phyloP scores from a whole-genome alignment of 352 stramenopile genomes.

The Pythium brassicae region DNA sequence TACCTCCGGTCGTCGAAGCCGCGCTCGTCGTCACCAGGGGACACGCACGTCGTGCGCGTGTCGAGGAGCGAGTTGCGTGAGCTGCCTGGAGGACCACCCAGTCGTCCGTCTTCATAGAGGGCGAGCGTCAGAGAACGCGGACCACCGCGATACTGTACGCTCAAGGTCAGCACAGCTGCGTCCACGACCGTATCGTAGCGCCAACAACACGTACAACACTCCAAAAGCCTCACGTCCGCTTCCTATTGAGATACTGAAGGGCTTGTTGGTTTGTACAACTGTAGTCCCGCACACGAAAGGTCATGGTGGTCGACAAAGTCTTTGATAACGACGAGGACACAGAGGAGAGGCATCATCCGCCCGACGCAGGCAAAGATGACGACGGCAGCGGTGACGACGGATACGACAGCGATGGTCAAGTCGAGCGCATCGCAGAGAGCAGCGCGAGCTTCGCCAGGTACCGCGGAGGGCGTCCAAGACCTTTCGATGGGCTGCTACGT shows the following conservation, averaged over 20 bases:
- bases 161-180: no score
- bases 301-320: no score
- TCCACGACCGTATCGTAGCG: no score
- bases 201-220: no score
- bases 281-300: no score
- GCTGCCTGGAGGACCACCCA: slow-evolving; percentile 18
- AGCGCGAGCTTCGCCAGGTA: slow-evolving; percentile 21
- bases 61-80: slow-evolving; percentile 67
- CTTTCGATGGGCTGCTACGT: neutral
- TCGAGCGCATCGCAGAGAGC: slow-evolving; percentile 19
- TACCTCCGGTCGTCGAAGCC: slow-evolving; percentile 54
- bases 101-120: neutral
- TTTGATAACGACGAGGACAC: no score
- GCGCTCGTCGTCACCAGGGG: slow-evolving; percentile 21
- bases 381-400: slow-evolving; percentile 2
- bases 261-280: no score
- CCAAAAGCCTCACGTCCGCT: no score
- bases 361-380: neutral
- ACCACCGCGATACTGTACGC: neutral
- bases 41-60: slow-evolving; percentile 50
- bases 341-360: no score
- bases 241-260: no score
- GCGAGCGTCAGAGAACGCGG: neutral
- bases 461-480: neutral
- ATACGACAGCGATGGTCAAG: slow-evolving; percentile 10